Evolutionary conservation across 768 basidiomycete genomes (phyloP).

Genomic region (Gymnopilus junonius): DNA sequence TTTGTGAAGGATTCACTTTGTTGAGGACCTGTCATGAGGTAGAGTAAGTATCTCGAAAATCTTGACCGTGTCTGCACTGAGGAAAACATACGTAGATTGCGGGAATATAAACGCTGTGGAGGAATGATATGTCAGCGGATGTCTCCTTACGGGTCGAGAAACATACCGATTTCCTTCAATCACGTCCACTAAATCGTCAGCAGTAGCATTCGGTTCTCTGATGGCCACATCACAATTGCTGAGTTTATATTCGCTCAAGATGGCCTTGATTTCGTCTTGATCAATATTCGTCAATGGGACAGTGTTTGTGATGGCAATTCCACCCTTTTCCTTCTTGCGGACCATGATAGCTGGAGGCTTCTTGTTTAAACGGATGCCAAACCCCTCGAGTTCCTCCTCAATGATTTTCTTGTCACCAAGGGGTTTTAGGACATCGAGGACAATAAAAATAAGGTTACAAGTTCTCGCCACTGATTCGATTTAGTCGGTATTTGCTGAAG

Average conservation of each 20-base stretch:
- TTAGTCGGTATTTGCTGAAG: slow-evolving; percentile 13
- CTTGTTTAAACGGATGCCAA: slow-evolving; percentile 96
- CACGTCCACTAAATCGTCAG: slow-evolving; percentile 96
- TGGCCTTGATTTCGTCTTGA: slow-evolving; percentile 93
- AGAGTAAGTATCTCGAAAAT: slow-evolving; percentile 2
- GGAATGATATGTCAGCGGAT: slow-evolving; percentile 4
- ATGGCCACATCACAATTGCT: slow-evolving; percentile 92
- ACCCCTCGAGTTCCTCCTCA: slow-evolving; percentile 94
- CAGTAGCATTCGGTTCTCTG: slow-evolving; percentile 87
- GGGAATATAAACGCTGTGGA: slow-evolving; percentile 87
- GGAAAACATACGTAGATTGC: slow-evolving; percentile 76
- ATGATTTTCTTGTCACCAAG: slow-evolving; percentile 93
- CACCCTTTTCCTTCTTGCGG: slow-evolving; percentile 88
- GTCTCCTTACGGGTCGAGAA: neutral
- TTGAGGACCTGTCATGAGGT: slow-evolving; percentile 64
- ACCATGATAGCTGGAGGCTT: slow-evolving; percentile 86
- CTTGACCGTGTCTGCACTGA: neutral
- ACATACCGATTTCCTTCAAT: slow-evolving; percentile 90
- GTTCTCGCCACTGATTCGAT: slow-evolving; percentile 83
- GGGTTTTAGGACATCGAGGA: slow-evolving; percentile 98
- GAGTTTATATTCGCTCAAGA: slow-evolving; percentile 90
- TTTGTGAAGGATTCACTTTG: slow-evolving; percentile 55
- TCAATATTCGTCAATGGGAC: slow-evolving; percentile 96
- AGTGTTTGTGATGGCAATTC: slow-evolving; percentile 94
- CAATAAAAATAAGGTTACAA: slow-evolving; percentile 98